Percentiles rank a stretch among this genome's conserved stretches.
phyloP scores from a whole-genome alignment of 768 basidiomycete genomes.

The Tylopilus plumbeoviolaceoides region DNA sequence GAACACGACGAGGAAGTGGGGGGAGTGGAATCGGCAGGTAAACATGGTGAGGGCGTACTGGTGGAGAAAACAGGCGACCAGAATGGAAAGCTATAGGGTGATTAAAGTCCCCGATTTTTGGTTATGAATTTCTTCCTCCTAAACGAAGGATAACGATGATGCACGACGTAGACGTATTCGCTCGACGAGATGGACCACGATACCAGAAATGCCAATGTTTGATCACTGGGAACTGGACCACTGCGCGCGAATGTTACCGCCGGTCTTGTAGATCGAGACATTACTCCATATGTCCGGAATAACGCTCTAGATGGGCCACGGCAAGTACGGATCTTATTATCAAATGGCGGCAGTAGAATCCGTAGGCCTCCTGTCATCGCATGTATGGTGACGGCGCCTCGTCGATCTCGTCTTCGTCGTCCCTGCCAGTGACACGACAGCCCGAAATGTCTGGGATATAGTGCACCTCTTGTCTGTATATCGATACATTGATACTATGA shows the following conservation, averaged over 20 bases:
- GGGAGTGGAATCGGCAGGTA: constrained; percentile 38
- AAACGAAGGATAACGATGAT: not conserved
- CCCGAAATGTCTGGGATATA: no score
- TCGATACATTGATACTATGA: no score
- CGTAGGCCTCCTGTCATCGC: no score
- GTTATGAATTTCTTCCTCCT: not conserved
- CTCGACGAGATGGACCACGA: not conserved
- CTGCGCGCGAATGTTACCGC: not conserved
- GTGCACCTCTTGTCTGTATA: no score
- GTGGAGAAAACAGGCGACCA: constrained; percentile 5
- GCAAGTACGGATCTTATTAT: no score
- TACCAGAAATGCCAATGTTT: not conserved
- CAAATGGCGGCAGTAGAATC: no score
- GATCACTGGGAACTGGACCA: not conserved
- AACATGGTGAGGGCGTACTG: constrained; percentile 41
- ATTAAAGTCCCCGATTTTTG: not conserved
- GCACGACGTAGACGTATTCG: not conserved
- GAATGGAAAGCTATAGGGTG: not conserved
- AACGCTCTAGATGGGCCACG: no score
- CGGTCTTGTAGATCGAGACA: no score
- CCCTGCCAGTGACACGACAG: no score
- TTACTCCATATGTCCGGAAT: no score
- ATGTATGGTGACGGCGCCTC: no score
- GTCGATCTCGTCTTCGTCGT: no score
- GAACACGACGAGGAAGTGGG: constrained; percentile 42